Evolutionary conservation across 257 asterid species (phyloP), one percentile per base, ranked within the genome.

Genomic region (Capsicum baccatum): DNA sequence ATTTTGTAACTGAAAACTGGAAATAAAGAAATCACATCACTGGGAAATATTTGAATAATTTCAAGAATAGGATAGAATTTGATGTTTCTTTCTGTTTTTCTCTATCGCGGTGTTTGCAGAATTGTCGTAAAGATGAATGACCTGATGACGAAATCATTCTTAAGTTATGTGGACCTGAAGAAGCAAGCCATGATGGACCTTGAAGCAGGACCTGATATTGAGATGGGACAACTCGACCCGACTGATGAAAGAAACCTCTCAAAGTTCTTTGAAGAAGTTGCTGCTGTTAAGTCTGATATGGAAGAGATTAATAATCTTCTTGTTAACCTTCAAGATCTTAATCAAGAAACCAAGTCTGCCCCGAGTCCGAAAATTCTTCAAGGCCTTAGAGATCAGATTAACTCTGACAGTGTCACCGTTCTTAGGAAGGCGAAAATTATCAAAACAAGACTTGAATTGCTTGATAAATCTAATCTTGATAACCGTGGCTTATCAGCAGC

Each of bases 81-180:
- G 58, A 39, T 44, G 9, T 3, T 8, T 74, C 42, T n/a, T 56
- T 14, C 6, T 62, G 0, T 14, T 63, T 63, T 62, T 60, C 35
- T 39, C 11, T 33, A 71, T 83, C 71, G 3, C 42, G 85, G 74
- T 37, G 21, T n/a, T 85, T 50, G 73, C 88, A 84, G 91, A 89
- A 87, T 83, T 82, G 84, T 70, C n/a, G 82, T 87, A 84, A 90
- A 89, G 90, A 94, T 93, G 98, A 94, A 94, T 52, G 97, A 94
- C 83, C 87, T 93, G 44, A 92, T 93, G 98, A 92, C 97, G 10
- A 94, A 89, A 68, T 94, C 98, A 26, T 91, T 94, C 86, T 78
- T 91, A 80, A 93, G 90, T 87, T 94, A 94, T 82, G 97, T 94
- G 2, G 96, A 94, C 82, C 85, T 94, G 83, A 93, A 94, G 95